Conservation (phyloP, 2,329 filamentous ascomycete species). For the Lasiodiplodia theobromae region DNA sequence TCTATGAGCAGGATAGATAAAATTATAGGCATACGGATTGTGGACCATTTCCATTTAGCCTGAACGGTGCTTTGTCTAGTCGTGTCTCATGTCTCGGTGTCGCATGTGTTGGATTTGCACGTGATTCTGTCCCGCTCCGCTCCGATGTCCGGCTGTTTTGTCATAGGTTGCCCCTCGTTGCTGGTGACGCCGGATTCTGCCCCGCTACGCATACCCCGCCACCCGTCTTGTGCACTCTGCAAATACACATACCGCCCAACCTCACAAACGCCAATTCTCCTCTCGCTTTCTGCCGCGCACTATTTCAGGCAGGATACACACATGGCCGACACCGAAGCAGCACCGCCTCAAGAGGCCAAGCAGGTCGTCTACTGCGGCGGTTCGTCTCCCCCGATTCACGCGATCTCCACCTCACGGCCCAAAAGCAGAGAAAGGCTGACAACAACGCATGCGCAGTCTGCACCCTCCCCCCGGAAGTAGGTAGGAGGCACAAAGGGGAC, state of each 20-base stretch:
- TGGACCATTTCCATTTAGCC: not conserved
- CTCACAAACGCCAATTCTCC: not conserved
- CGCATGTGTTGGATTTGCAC: not conserved
- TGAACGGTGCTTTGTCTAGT: not conserved
- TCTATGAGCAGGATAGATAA: not conserved
- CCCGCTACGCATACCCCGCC: constrained; percentile 17
- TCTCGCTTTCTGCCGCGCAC: not conserved
- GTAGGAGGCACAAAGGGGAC: constrained; percentile 43
- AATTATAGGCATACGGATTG: not conserved
- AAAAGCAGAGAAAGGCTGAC: constrained; percentile 8
- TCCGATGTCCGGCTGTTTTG: constrained; percentile 1
- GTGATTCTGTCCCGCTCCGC: constrained; percentile 9
- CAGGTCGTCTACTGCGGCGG: constrained; percentile 68
- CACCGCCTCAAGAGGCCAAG: constrained; percentile 51
- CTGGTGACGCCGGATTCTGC: constrained; percentile 23
- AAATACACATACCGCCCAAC: not conserved
- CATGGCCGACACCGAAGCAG: constrained; percentile 33
- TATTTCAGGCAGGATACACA: not conserved
- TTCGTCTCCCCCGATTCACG: constrained; percentile 43
- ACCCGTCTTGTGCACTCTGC: constrained; percentile 4
- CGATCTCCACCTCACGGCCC: not conserved
- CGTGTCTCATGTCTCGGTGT: not conserved
- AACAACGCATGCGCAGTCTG: constrained; percentile 57
- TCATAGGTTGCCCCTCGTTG: constrained; percentile 16
- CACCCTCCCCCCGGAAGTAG: constrained; percentile 72